Conservation (phyloP, 495 filamentous ascomycete species). For the Usnea hakonensis region DNA sequence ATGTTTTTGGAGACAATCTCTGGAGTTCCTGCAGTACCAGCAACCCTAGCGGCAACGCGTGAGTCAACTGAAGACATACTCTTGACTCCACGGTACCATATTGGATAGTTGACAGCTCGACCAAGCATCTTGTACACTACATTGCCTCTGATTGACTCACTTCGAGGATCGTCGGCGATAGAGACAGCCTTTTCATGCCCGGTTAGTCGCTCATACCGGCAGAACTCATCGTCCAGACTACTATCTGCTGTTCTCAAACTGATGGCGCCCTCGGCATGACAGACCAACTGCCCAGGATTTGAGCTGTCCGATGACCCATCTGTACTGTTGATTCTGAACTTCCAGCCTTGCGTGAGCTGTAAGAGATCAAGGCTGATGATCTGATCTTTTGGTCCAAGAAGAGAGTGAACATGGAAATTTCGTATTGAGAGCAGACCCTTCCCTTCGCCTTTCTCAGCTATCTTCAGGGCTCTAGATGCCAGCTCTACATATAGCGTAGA, state of each 20-base stretch:
- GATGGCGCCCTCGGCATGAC: slow-evolving; percentile 10
- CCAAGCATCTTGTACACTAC: slow-evolving; percentile 12
- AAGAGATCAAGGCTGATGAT: slow-evolving; percentile 13
- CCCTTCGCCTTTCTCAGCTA: background rate
- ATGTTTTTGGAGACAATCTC: slow-evolving; percentile 5
- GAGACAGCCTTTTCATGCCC: background rate
- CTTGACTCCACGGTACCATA: slow-evolving; percentile 6
- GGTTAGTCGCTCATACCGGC: slow-evolving; percentile 10
- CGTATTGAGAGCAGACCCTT: slow-evolving; percentile 5
- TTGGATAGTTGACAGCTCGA: slow-evolving; percentile 5
- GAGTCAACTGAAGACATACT: slow-evolving; percentile 8
- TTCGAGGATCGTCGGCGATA: background rate
- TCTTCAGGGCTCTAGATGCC: slow-evolving; percentile 8
- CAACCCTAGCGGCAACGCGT: slow-evolving; percentile 2
- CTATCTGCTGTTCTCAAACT: slow-evolving; percentile 1
- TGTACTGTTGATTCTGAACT: slow-evolving; percentile 4
- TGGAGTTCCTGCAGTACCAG: slow-evolving; percentile 3
- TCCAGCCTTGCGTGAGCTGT: slow-evolving; percentile 11
- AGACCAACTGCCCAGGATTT: background rate
- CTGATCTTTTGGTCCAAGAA: background rate
- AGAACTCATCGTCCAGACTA: slow-evolving; percentile 10
- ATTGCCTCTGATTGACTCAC: slow-evolving; percentile 5
- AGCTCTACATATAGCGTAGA: slow-evolving; percentile 13
- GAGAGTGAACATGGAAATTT: slow-evolving; percentile 1
- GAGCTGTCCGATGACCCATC: slow-evolving; percentile 6